Percentiles rank a stretch among this genome's conserved stretches.
Conservation (phyloP, 441 rosid species). For the Bruguiera hainesii region DNA sequence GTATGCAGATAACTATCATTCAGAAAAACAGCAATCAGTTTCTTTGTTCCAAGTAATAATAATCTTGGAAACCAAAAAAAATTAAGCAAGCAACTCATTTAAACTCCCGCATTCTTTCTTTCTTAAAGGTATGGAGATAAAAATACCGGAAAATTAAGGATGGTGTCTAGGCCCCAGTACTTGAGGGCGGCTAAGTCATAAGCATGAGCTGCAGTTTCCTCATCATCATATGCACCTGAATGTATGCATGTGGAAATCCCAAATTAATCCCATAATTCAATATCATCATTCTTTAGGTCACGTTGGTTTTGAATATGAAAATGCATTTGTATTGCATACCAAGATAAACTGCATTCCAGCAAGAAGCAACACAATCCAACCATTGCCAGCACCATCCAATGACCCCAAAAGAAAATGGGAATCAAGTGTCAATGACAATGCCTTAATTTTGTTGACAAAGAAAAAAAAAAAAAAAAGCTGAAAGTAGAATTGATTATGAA, state of each 20-base stretch:
- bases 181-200: slow-evolving; percentile 94
- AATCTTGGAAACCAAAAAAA: no score
- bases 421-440: not conserved
- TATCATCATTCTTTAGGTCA: not conserved
- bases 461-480: not conserved
- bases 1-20: slow-evolving; percentile 37
- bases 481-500: not conserved
- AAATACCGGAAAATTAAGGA: slow-evolving; percentile 75
- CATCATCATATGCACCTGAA: slow-evolving; percentile 83
- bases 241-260: not conserved
- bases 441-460: not conserved
- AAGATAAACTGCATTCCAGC: slow-evolving; percentile 45
- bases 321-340: slow-evolving; percentile 27
- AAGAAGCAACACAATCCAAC: no score
- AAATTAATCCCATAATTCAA: not conserved
- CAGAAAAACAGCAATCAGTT: not conserved
- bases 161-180: slow-evolving; percentile 83
- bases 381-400: no score
- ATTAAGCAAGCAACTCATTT: no score
- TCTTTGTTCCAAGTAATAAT: not conserved
- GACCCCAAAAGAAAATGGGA: no score
- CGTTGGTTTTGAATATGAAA: not conserved
- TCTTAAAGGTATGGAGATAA: not conserved
- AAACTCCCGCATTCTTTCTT: no score
- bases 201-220: slow-evolving; percentile 89